phyloP scores from a whole-genome alignment of 441 rosid species.

The Erysimum pusillum region DNA sequence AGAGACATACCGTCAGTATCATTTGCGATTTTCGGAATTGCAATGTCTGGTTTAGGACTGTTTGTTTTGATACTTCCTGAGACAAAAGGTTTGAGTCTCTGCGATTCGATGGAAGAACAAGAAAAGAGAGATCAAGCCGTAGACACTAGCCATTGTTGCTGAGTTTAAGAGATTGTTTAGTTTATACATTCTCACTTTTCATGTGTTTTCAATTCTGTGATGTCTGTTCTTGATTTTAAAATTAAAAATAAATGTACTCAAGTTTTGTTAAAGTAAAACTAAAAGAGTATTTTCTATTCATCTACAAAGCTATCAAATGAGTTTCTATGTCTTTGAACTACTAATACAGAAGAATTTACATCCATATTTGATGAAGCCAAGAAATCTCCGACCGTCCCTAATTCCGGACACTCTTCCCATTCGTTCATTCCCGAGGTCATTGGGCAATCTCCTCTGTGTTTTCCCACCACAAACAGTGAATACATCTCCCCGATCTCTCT shows the following conservation, averaged over 20 bases:
- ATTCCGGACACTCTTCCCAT: conserved; percentile 93
- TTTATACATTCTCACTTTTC: neutral
- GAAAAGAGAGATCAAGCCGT: conserved; percentile 50
- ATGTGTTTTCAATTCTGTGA: conserved; percentile 1
- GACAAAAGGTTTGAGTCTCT: conserved; percentile 54
- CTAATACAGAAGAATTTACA: conserved; percentile 67
- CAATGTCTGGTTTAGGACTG: conserved; percentile 54
- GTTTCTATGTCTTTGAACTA: conserved; percentile 69
- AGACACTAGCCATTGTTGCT: conserved; percentile 17
- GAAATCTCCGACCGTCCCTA: conserved; percentile 79
- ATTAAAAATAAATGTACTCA: neutral
- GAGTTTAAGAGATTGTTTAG: conserved; percentile 1
- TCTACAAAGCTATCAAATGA: conserved; percentile 43
- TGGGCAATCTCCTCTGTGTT: conserved; percentile 56
- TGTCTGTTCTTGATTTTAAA: neutral
- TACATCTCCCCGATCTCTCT: conserved; percentile 62
- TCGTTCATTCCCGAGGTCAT: conserved; percentile 75
- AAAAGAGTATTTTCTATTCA: conserved; percentile 20
- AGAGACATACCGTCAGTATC: conserved; percentile 46
- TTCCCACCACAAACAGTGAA: conserved; percentile 78
- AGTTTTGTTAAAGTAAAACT: neutral
- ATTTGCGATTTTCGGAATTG: conserved; percentile 65
- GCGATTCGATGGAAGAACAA: conserved; percentile 75
- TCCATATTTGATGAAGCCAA: conserved; percentile 71
- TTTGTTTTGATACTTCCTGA: conserved; percentile 63